Conservation (phyloP, 805 yeast genomes). For the Zygosaccharomyces rouxii region DNA sequence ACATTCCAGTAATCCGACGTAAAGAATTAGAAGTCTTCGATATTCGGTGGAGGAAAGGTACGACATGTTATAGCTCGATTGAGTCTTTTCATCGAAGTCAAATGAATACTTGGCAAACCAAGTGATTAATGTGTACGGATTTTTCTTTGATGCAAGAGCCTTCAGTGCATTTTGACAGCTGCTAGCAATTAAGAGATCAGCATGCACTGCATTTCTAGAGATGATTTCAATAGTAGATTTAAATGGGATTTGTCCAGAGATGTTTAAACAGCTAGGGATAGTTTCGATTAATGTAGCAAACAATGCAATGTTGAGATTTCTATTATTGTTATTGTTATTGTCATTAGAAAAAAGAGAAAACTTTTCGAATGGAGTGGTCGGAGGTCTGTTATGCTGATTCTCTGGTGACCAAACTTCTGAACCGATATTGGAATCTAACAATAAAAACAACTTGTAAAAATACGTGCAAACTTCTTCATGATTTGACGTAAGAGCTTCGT, state of each 20-base stretch:
- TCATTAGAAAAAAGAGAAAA: constrained; percentile 40
- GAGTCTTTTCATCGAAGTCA: constrained; percentile 68
- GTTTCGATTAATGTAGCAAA: constrained; percentile 68
- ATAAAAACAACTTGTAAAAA: constrained; percentile 49
- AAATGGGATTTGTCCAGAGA: constrained; percentile 47
- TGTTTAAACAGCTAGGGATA: constrained; percentile 62
- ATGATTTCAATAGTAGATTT: constrained; percentile 68
- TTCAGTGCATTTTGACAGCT: constrained; percentile 64
- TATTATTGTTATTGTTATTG: constrained; percentile 27
- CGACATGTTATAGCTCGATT: constrained; percentile 48
- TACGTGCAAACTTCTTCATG: constrained; percentile 70
- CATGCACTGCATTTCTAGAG: constrained; percentile 71
- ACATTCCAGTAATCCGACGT: constrained; percentile 71
- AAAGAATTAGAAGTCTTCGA: constrained; percentile 56
- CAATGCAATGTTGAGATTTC: constrained; percentile 47
- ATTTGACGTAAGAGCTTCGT: constrained; percentile 32
- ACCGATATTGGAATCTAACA: constrained; percentile 60
- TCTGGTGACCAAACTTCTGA: constrained; percentile 39
- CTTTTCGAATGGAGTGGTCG: constrained; percentile 37
- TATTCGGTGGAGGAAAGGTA: constrained; percentile 60
- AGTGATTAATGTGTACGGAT: constrained; percentile 66
- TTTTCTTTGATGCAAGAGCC: constrained; percentile 59
- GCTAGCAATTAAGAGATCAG: constrained; percentile 53
- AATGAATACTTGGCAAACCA: constrained; percentile 77
- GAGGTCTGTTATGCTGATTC: constrained; percentile 34